Base-by-base conservation (phyloP, 2,329 filamentous ascomycete species). In the Alternaria sp. region DNA sequence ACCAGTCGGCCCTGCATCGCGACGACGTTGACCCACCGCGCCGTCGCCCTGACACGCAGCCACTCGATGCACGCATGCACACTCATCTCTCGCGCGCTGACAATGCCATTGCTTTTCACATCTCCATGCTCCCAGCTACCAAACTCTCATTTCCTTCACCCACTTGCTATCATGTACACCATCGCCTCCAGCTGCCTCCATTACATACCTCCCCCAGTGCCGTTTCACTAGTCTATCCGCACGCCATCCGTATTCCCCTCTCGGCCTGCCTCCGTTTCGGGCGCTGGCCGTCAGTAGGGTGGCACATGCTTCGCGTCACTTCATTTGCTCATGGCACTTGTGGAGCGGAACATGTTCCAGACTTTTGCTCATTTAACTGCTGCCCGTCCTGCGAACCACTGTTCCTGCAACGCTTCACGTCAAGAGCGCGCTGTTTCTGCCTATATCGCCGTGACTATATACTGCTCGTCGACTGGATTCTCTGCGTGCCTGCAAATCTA, bases 301-400 rank as follows among this genome's bases (percentile, higher is more conserved):
- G 69, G 66, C 68, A 59, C 68, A 58, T 59, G 56, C 60, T 61
- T 59, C 57, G 64, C 63, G 63, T 67, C 66, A 64, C 49, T 59
- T 67, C 61, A 69, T 67, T 64, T 67, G 67, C 40, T 59, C 54
- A 52, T 58, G 44, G 50, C 52, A 52, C 25, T 57, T 68, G 68
- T 63, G 65, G 62, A 51, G 57, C 46, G 10, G 28, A 62, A 61
- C 62, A 61, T 57, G 70, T 67, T 61, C 64, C 64, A 67, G 61
- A 62, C 63, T 58, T 49, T 51, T 55, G 60, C 69, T 73, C 70
- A 71, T 71, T 67, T 67, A 70, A 70, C 59, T 68, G 63, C 59
- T 62, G 56, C 59, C 52, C 60, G 21, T 57, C 44, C 69, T 67
- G 66, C 71, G 72, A 74, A 75, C 72, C 68, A 74, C 69, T 66